Conservation (phyloP, 208 protist species). For the Novymonas esmeraldas region DNA sequence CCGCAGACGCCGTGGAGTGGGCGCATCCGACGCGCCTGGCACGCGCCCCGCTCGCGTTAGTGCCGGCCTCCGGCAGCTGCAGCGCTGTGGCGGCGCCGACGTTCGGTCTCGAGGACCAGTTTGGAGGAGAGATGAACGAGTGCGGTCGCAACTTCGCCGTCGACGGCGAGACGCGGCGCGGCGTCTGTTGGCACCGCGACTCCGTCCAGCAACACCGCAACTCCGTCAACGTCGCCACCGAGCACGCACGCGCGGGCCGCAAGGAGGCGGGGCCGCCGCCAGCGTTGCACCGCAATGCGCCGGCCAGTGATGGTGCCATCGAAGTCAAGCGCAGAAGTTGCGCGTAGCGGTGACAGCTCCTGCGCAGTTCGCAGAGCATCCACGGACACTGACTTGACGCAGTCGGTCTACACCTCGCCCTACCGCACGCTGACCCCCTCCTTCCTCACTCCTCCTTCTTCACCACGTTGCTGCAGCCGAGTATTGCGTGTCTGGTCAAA, state of each 20-base stretch:
- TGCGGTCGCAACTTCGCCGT: neutral
- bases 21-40: neutral
- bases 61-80: neutral
- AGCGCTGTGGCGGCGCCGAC: neutral
- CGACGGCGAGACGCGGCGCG: neutral
- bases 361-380: neutral
- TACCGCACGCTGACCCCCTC: neutral
- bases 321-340: conserved; percentile 2
- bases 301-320: neutral
- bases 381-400: neutral
- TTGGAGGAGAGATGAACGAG: neutral
- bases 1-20: too few relatives aligned
- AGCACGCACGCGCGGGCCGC: neutral
- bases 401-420: too few relatives aligned
- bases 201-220: conserved; percentile 1
- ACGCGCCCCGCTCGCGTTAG: neutral
- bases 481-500: too few relatives aligned
- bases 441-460: neutral
- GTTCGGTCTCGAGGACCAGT: neutral
- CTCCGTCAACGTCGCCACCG: neutral
- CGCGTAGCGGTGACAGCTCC: neutral
- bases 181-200: neutral
- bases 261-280: neutral
- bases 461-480: too few relatives aligned
- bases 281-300: neutral